Percentiles rank a stretch among this genome's conserved stretches.
These are phyloP conservation scores for Solanum microdontum DNA, from an alignment of 257 asterid genomes.

Conservation along the genomic window DNA sequence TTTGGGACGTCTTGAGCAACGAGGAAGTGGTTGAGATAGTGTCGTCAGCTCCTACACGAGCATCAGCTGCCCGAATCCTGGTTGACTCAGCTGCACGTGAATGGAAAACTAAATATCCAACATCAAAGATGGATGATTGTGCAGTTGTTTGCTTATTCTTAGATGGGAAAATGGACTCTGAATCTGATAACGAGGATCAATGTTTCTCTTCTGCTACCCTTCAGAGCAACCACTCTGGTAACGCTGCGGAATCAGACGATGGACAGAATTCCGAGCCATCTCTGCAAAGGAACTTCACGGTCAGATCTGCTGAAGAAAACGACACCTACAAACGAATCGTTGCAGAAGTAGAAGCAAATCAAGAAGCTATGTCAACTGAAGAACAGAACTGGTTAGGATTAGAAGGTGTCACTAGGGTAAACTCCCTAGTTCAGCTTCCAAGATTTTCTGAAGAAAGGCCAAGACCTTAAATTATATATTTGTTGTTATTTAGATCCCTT, in stretches of 20 bases:
- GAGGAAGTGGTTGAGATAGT: constrained; percentile 91
- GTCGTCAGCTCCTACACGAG: constrained; percentile 59
- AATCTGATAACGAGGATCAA: constrained; percentile 77
- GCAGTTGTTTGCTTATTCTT: constrained; percentile 85
- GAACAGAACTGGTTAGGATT: constrained; percentile 87
- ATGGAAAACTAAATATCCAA: constrained; percentile 89
- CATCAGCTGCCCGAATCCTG: constrained; percentile 67
- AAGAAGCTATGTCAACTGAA: constrained; percentile 19
- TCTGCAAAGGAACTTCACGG: constrained; percentile 70
- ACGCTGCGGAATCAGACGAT: constrained; percentile 63
- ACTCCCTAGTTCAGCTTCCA: constrained; percentile 92
- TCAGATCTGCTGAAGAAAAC: constrained; percentile 56
- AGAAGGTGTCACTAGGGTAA: constrained; percentile 96
- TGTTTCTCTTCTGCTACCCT: constrained; percentile 67
- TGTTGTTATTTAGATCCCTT: not conserved
- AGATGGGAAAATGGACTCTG: constrained; percentile 85
- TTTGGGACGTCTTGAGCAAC: constrained; percentile 93
- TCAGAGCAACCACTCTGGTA: constrained; percentile 75
- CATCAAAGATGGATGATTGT: constrained; percentile 95
- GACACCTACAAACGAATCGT: constrained; percentile 29
- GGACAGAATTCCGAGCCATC: constrained; percentile 67
- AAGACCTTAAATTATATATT: constrained; percentile 28
- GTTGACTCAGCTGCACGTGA: constrained; percentile 87
- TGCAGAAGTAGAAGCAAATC: constrained; percentile 21
- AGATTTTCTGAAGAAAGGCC: constrained; percentile 77